These are phyloP conservation scores for Malassezia obtusa DNA, from an alignment of 1,284 basidiomycete species.

Conservation along the genomic window DNA sequence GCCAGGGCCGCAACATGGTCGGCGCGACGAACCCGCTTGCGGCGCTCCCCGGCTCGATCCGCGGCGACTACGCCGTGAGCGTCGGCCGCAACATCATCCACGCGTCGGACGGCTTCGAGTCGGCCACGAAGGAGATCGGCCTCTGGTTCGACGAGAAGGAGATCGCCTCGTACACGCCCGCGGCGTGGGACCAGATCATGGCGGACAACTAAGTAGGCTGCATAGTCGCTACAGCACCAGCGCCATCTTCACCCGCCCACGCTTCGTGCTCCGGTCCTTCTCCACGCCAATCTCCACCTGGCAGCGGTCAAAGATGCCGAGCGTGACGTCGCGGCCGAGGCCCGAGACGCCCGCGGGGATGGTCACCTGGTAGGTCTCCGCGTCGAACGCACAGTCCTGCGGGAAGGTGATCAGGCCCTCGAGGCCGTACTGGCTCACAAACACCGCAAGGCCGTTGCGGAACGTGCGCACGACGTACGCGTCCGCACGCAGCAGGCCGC, in stretches of 20 bases:
- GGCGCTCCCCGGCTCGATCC: slow-evolving; percentile 34
- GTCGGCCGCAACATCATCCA: slow-evolving; percentile 51
- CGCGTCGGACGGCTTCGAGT: slow-evolving; percentile 51
- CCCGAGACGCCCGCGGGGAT: slow-evolving; percentile 53
- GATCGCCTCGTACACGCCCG: slow-evolving; percentile 50
- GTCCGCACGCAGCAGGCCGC: slow-evolving; percentile 23
- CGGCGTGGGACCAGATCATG: slow-evolving; percentile 41
- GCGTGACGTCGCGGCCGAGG: slow-evolving; percentile 23
- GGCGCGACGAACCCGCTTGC: slow-evolving; percentile 42
- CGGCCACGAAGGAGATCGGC: slow-evolving; percentile 52
- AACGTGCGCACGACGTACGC: slow-evolving; percentile 93
- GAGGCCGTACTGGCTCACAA: slow-evolving; percentile 83
- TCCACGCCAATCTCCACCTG: slow-evolving; percentile 79
- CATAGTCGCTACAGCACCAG: slow-evolving; percentile 51
- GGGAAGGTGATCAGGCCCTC: slow-evolving; percentile 91
- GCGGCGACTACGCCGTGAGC: slow-evolving; percentile 36
- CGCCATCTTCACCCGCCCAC: slow-evolving; percentile 82
- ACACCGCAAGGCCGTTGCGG: slow-evolving; percentile 87
- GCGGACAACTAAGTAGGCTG: slow-evolving; percentile 28
- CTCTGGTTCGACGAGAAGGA: slow-evolving; percentile 51
- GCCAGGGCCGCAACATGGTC: slow-evolving; percentile 40
- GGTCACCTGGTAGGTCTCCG: slow-evolving; percentile 76
- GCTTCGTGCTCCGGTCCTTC: slow-evolving; percentile 85
- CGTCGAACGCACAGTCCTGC: slow-evolving; percentile 74
- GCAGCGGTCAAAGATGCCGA: slow-evolving; percentile 76